These are phyloP conservation scores for Cercospora zeae-maydis DNA, from an alignment of 2,329 filamentous ascomycete species.

Conservation along the genomic window DNA sequence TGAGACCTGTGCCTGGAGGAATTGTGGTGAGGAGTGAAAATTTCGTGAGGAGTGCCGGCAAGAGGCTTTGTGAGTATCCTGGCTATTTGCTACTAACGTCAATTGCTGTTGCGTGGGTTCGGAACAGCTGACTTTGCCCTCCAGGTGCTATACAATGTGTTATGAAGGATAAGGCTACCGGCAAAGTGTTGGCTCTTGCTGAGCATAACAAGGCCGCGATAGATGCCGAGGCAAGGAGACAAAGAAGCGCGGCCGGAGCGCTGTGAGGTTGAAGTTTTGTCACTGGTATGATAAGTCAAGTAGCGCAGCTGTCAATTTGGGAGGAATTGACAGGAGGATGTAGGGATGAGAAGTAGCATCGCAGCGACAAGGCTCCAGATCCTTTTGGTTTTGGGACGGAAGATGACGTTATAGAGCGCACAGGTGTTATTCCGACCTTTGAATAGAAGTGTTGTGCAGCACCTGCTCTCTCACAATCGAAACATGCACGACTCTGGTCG, in stretches of 20 bases:
- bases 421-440: neutral
- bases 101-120: neutral
- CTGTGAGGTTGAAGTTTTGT: neutral
- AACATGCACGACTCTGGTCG: neutral
- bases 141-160: constrained; percentile 18
- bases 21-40: constrained; percentile 40
- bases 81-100: neutral
- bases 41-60: constrained; percentile 43
- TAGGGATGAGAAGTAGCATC: no score
- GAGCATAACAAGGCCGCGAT: constrained; percentile 21
- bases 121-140: neutral
- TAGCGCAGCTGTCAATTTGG: neutral
- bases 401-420: neutral
- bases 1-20: constrained; percentile 40
- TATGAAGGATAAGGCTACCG: constrained; percentile 17
- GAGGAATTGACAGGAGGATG: no score
- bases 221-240: neutral
- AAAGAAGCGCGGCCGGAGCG: neutral
- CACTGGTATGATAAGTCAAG: neutral
- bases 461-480: neutral
- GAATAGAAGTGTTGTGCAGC: neutral
- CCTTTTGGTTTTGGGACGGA: neutral
- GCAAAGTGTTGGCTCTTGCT: constrained; percentile 16
- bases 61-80: constrained; percentile 34
- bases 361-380: no score